Evolutionary conservation across 2,329 filamentous ascomycete species (phyloP), one percentile per base, ranked within the genome.

Genomic region (Talaromyces sp.): DNA sequence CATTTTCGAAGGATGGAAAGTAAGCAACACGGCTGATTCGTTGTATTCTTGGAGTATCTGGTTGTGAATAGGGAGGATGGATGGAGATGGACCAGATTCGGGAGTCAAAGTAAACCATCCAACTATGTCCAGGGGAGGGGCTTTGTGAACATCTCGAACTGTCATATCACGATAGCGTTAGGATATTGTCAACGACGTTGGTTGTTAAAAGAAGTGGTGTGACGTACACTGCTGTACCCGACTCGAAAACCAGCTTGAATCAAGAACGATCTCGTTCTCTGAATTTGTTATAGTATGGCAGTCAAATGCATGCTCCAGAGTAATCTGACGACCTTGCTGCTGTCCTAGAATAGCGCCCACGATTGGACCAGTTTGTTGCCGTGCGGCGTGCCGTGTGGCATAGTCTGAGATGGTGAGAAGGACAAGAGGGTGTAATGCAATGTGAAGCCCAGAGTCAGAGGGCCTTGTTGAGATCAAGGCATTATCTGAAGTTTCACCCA

Each of bases 351-450:
- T 84, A 61, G 90, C 93, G 64, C 95, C 95, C 3, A 94, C 86
- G 19, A 97, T 85, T 17, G 93, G 92, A 0, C 91, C 91, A 19
- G 82, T 77, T 72, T 93, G 89, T 61, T 87, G 82, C 66, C 95
- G 88, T 64, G 97, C 85, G 1, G 89, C 91, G 78, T 97, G 93
- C 67, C 95, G 88, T 66, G 94, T 96, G 77, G 98, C 93, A 77
- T 96, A 96, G 79, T 99, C 95, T 71, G 94, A 97, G 73, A 99
- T 95, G 69, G 91, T 96, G 79, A 99, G 91, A 70, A 98, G 90
- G 61, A 97, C 93, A 58, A 99, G 89, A 31, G 95, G 95, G 74
- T 99, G 95, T 19, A 99, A 87, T 71, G 93, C 88, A 64, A 93
- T 87, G 69, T 92, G 89, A 52, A 96, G 87, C 60, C 88, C 87